Evolutionary conservation across 73 alveolate species (phyloP), one percentile per base, ranked within the genome.

Genomic region (Paramecium caudatum): DNA sequence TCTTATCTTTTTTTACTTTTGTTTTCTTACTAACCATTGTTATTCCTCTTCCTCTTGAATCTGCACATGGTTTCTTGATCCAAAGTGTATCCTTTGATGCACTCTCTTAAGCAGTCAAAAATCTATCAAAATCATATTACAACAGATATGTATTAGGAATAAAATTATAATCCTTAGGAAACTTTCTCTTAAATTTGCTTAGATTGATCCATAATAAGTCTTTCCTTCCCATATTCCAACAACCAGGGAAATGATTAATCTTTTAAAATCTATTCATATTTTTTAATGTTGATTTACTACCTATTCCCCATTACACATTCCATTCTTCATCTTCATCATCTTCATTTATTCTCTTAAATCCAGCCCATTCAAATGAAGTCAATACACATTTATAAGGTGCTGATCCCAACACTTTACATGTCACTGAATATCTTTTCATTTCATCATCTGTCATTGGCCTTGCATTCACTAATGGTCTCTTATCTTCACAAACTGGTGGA

Each of bases 31-130:
- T 91, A 2, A 97, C 50, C 48, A 97, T 91, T 41, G 90, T 94
- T 37, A 97, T 96, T 0, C 99, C 99, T 87, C 99, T 95, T 8
- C 99, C 99, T 82, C 99, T 94, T 7, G 98, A 93, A 78, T 94
- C 90, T 55, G 98, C 98, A 16, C 95, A 97, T 4, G 99, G 99
- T 61, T 98, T 98, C n/a, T 94, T 91, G 10, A 98, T 98, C 97
- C 98, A 97, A 15, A 97, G 82, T 6, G 92, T 92, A 49, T 97
- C 96, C 25, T 82, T 45, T 47, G 93, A 94, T 47, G 95, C 96
- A 32, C 63, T 85, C 21, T 41, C 92, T 74, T 97, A 97, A 30
- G 95, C 87, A 68, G 93, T 97, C 46, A 92, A 80, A 91, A 96
- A 98, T 90, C 96, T 91, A 30, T 96, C 96, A 46, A 83, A 92